Conservation (phyloP, 1,284 basidiomycete species). For the Lentinula novae-zelandiae region DNA sequence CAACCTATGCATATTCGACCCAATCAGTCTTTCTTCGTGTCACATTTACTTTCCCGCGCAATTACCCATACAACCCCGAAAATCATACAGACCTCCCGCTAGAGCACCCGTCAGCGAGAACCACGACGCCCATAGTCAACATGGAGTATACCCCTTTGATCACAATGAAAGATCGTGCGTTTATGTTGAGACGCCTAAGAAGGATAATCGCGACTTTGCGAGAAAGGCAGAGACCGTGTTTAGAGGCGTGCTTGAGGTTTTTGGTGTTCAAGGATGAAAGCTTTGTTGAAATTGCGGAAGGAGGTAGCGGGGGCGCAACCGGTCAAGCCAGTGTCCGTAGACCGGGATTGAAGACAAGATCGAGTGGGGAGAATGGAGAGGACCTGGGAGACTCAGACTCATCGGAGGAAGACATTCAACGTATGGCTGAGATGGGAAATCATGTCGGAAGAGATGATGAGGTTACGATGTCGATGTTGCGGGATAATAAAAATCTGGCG, state of each 20-base stretch:
- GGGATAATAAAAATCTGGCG: slow-evolving; percentile 71
- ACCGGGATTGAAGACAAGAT: not conserved
- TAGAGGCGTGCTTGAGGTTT: slow-evolving; percentile 80
- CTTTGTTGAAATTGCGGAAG: not conserved
- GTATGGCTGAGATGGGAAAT: not conserved
- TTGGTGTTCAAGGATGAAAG: slow-evolving; percentile 63
- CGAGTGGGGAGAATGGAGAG: not conserved
- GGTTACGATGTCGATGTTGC: slow-evolving; percentile 47
- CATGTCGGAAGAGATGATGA: slow-evolving; percentile 38
- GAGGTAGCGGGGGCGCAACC: not conserved
- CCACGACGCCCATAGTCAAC: slow-evolving; percentile 73
- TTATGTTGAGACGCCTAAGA: slow-evolving; percentile 73
- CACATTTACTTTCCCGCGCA: slow-evolving; percentile 85
- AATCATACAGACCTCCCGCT: not conserved
- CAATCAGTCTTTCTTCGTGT: slow-evolving; percentile 77
- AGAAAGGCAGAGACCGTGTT: slow-evolving; percentile 68
- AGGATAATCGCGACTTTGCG: slow-evolving; percentile 45
- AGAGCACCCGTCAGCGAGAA: slow-evolving; percentile 57
- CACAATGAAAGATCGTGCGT: slow-evolving; percentile 69
- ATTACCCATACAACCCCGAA: slow-evolving; percentile 61
- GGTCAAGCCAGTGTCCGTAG: not conserved
- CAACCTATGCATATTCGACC: slow-evolving; percentile 5
- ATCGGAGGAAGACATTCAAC: slow-evolving; percentile 50
- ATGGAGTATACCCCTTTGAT: slow-evolving; percentile 83
- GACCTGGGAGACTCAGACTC: slow-evolving; percentile 38